Base-by-base conservation (phyloP, 225 moss, liverwort and hornwort genomes). In the Anthoceros angustus region DNA sequence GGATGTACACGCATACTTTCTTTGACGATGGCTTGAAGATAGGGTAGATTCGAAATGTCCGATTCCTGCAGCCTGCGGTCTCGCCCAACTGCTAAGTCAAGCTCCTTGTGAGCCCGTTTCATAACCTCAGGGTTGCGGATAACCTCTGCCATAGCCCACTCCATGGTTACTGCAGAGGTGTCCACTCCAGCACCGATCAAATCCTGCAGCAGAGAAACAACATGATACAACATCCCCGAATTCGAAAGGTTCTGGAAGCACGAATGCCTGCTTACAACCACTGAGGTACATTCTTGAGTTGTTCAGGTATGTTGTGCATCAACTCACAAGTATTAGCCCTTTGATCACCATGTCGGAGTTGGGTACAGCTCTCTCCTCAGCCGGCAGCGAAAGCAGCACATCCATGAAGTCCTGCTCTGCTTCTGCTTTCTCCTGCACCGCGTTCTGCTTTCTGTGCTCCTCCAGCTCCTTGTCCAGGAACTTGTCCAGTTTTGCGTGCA, bases 251-350 rank as follows among this genome's bases (percentile, higher is more conserved):
- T n/a, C n/a, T n/a, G n/a, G n/a, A n/a, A n/a, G n/a, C n/a, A n/a
- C n/a, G n/a, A n/a, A n/a, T n/a, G n/a, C n/a, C n/a, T n/a, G n/a
- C n/a, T 18, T 18, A 42, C 42, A 7, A 23, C n/a, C 15, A n/a
- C n/a, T n/a, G n/a, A n/a, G n/a, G n/a, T n/a, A n/a, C n/a, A n/a
- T n/a, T n/a, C n/a, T n/a, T n/a, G n/a, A n/a, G n/a, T n/a, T n/a
- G n/a, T n/a, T n/a, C n/a, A n/a, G n/a, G n/a, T n/a, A n/a, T n/a
- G n/a, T n/a, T n/a, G n/a, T n/a, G n/a, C n/a, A n/a, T n/a, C n/a
- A n/a, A 25, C 64, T 65, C 40, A 74, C 73, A 45, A 39, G 46
- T 20, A 69, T 42, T 38, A 74, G 63, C 25, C 43, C 65, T 42
- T 55, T 74, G 25, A 69, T 74, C 14, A 64, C 40, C 23, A 25